Percentiles rank a stretch among this genome's conserved stretches.
phyloP scores from a whole-genome alignment of 1,139 yeast species.

The Lodderomyces beijingensis region DNA sequence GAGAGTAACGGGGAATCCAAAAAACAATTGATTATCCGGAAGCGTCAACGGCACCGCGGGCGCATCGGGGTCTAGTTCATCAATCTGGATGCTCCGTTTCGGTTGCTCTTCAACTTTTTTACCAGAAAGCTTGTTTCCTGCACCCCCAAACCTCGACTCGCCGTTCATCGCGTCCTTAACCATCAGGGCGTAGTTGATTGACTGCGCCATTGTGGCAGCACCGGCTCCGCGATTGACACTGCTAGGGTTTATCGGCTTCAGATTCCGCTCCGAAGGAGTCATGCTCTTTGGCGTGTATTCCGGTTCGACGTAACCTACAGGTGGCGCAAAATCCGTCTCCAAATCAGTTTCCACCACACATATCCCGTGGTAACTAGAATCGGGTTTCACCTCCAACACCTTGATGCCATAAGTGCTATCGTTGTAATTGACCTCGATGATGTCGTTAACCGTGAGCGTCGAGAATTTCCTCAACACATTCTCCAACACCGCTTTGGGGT shows the following conservation, averaged over 20 bases:
- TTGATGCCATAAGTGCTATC: constrained; percentile 74
- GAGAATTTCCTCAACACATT: constrained; percentile 87
- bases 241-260: constrained; percentile 30
- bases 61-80: constrained; percentile 46
- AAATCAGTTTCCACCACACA: constrained; percentile 97
- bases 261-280: constrained; percentile 20
- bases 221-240: constrained; percentile 42
- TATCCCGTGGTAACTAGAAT: constrained; percentile 56
- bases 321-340: constrained; percentile 97
- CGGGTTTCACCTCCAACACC: constrained; percentile 87
- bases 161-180: constrained; percentile 37
- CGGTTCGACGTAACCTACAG: constrained; percentile 96
- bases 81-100: constrained; percentile 19
- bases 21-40: constrained; percentile 84
- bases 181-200: constrained; percentile 64
- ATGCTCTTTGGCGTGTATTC: constrained; percentile 42
- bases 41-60: constrained; percentile 69
- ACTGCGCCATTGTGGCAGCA: constrained; percentile 75
- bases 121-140: constrained; percentile 74
- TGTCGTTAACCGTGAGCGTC: constrained; percentile 79
- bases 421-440: constrained; percentile 83
- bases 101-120: constrained; percentile 30
- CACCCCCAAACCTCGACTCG: constrained; percentile 46
- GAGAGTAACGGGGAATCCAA: constrained; percentile 88
- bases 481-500: constrained; percentile 95